These are phyloP conservation scores for Penicillium paradoxum DNA, from an alignment of 495 filamentous ascomycete genomes.

Conservation along the genomic window DNA sequence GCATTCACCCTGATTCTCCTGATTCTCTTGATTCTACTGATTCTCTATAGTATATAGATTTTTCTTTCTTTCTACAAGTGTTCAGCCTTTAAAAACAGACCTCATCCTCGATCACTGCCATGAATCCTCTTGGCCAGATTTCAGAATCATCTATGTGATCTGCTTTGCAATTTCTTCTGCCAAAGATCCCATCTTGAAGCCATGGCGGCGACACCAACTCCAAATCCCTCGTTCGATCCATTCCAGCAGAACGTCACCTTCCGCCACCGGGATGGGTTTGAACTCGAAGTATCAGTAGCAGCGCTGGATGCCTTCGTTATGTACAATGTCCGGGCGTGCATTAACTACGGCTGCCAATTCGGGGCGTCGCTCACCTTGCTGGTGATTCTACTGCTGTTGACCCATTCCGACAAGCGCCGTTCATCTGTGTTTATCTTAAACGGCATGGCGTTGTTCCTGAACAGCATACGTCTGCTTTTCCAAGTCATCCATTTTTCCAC, in stretches of 20 bases:
- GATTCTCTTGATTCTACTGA: not conserved
- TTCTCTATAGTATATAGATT: not conserved
- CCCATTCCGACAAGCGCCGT: constrained; percentile 54
- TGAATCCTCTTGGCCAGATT: not conserved
- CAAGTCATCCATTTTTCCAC: constrained; percentile 54
- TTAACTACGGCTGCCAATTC: constrained; percentile 69
- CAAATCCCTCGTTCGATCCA: constrained; percentile 45
- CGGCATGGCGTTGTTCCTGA: constrained; percentile 51
- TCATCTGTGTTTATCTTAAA: constrained; percentile 63
- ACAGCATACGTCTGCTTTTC: constrained; percentile 57
- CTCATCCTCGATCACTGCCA: not conserved
- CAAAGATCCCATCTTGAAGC: not conserved
- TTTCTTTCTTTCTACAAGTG: not conserved
- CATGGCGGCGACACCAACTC: not conserved
- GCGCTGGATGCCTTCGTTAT: constrained; percentile 44
- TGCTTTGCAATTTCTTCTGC: not conserved
- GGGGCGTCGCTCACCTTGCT: constrained; percentile 68
- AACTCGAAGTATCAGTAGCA: constrained; percentile 45
- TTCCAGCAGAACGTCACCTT: constrained; percentile 56
- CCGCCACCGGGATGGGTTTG: constrained; percentile 44
- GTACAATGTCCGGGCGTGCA: constrained; percentile 50
- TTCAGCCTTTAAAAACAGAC: not conserved
- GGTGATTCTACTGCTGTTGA: constrained; percentile 59
- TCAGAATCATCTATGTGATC: not conserved
- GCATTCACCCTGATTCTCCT: constrained; percentile 6